These are phyloP conservation scores for Pyricularia grisea DNA, from an alignment of 2,329 filamentous ascomycete species.

Conservation along the genomic window DNA sequence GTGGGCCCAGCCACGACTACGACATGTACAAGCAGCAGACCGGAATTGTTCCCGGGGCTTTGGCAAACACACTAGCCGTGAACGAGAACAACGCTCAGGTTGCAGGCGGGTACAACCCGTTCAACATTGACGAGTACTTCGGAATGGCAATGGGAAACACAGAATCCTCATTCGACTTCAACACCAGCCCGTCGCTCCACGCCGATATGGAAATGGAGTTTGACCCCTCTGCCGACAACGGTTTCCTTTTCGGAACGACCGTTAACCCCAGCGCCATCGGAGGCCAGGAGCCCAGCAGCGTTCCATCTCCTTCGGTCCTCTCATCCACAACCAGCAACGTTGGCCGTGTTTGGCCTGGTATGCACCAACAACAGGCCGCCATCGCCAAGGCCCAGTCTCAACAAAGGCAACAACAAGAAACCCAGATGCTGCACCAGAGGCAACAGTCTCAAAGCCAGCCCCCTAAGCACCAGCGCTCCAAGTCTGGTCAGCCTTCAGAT, in stretches of 20 bases:
- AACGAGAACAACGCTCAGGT: constrained; percentile 51
- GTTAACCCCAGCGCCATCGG: constrained; percentile 67
- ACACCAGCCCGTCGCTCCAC: constrained; percentile 53
- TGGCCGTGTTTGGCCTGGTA: constrained; percentile 78
- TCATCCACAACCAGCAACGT: constrained; percentile 37
- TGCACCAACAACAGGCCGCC: constrained; percentile 86
- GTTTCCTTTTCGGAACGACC: constrained; percentile 54
- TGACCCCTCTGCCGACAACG: constrained; percentile 46
- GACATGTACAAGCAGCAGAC: constrained; percentile 94
- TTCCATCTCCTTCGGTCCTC: constrained; percentile 31
- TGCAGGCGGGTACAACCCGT: constrained; percentile 37
- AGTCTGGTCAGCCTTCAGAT: constrained; percentile 47
- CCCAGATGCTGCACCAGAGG: constrained; percentile 36
- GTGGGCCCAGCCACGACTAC: constrained; percentile 88
- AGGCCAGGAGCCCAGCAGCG: constrained; percentile 46
- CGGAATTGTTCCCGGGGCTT: constrained; percentile 75
- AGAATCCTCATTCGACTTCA: constrained; percentile 65
- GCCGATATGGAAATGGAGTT: constrained; percentile 64
- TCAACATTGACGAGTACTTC: constrained; percentile 36
- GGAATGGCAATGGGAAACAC: constrained; percentile 38
- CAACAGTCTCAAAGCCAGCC: constrained; percentile 28
- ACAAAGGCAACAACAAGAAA: constrained; percentile 54
- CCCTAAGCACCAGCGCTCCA: constrained; percentile 34
- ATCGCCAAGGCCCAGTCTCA: constrained; percentile 59
- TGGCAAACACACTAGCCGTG: constrained; percentile 70